Evolutionary conservation across 2,329 filamentous ascomycete species (phyloP), one percentile per base, ranked within the genome.

Genomic region (Colletotrichum filicis): DNA sequence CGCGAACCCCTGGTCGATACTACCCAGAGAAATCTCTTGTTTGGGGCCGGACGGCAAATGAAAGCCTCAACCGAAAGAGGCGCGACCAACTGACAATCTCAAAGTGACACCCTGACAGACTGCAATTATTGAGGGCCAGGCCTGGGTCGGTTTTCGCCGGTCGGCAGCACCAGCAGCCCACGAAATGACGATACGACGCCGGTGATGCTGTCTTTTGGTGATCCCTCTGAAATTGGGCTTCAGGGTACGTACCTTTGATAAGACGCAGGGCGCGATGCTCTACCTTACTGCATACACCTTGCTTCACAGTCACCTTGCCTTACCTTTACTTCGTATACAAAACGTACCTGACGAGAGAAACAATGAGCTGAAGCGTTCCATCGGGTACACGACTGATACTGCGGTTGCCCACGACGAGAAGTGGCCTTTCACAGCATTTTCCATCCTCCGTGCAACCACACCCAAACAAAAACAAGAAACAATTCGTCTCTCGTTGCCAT

Each of bases 121-220:
- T 35, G 32, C 4, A 9, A 11, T 35, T 12, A 35, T 11, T 28
- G 65, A 61, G 59, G 19, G 60, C 24, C 24, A 56, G 30, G 62
- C 24, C 32, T 46, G 52, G 9, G 46, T 61, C 60, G 66, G 30
- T 70, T 66, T 57, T 26, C 42, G 70, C 66, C 66, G 66, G 46
- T 64, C 52, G 12, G 35, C 66, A 37, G 52, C 53, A 32, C 19
- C 19, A 37, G 35, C 56, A 55, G 30, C 35, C 57, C 53, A 62
- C 30, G 70, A 73, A 73, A 73, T 73, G 70, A 73, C 59, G 59
- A 65, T 73, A 56, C 70, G 66, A 73, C 59, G 14, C 59, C 30
- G 26, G 53, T 49, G 55, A 55, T 64, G 42, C 52, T 64, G 32
- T 57, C 49, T 32, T 11, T 61, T 30, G 68, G 35, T 37, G 19